phyloP scores from a whole-genome alignment of 768 basidiomycete species.

The Amanita rubescens region DNA sequence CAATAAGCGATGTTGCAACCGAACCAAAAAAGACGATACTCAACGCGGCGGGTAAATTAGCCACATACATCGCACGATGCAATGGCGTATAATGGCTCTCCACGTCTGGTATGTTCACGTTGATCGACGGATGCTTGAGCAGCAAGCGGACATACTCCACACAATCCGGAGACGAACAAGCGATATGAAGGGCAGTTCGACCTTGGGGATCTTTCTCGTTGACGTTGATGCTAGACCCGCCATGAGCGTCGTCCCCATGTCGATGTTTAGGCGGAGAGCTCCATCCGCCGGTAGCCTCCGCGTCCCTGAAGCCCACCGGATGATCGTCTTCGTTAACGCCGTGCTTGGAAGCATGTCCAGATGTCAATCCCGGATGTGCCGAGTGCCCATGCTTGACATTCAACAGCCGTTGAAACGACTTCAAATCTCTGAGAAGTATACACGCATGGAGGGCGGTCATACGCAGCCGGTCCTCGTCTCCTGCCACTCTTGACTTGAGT shows the following conservation, averaged over 20 bases:
- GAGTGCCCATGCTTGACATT: background rate
- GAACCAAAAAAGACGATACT: slow-evolving; percentile 3
- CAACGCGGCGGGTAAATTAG: slow-evolving; percentile 61
- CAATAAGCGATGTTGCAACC: background rate
- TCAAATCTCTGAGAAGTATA: background rate
- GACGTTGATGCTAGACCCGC: slow-evolving; percentile 23
- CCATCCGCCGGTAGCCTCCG: background rate
- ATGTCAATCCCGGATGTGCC: background rate
- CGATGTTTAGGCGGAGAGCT: background rate
- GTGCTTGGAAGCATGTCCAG: background rate
- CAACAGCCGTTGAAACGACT: slow-evolving; percentile 2
- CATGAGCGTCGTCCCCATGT: background rate
- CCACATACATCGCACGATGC: slow-evolving; percentile 78
- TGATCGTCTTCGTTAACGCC: background rate
- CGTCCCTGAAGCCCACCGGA: background rate
- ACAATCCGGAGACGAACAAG: slow-evolving; percentile 58
- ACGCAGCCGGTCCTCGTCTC: background rate
- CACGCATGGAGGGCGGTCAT: slow-evolving; percentile 6
- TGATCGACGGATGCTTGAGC: slow-evolving; percentile 65
- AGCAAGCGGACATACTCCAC: slow-evolving; percentile 75
- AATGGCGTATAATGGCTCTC: slow-evolving; percentile 92
- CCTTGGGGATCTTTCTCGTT: slow-evolving; percentile 71
- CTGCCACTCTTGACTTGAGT: background rate
- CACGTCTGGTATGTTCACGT: slow-evolving; percentile 71
- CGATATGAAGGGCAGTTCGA: slow-evolving; percentile 75